Evolutionary conservation across 169 alveolate species (phyloP).

Genomic region (Plasmodium malariae): DNA sequence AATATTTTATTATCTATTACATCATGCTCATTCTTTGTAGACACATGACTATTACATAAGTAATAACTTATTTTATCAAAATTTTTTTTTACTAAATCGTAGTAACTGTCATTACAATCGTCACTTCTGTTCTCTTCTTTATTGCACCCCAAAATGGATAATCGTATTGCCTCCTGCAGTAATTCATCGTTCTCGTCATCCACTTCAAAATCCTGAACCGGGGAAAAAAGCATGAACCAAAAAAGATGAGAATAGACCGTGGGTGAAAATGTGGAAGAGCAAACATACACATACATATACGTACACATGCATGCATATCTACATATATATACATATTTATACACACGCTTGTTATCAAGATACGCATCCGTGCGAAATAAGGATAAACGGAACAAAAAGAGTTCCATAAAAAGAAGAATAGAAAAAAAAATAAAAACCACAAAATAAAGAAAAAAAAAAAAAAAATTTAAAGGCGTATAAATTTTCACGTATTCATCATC

Average conservation of each 20-base stretch:
- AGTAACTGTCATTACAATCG: conserved; percentile 26
- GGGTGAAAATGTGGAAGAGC: no score
- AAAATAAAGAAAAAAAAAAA: no score
- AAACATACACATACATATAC: background rate
- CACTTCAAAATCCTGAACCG: conserved; percentile 13
- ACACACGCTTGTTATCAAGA: no score
- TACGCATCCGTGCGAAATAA: no score
- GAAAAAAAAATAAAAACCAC: no score
- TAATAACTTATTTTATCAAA: conserved; percentile 52
- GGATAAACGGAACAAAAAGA: no score
- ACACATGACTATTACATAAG: conserved; percentile 60
- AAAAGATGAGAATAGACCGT: no score
- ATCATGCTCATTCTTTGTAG: conserved; percentile 54
- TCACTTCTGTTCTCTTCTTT: conserved; percentile 2
- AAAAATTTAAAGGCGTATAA: no score
- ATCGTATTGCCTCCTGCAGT: conserved; percentile 69
- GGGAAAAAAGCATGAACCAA: background rate
- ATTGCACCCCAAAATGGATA: conserved; percentile 48
- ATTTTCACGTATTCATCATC: no score
- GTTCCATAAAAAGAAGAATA: no score
- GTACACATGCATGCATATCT: background rate
- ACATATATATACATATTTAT: no score
- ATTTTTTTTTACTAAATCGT: conserved; percentile 39
- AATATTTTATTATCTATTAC: conserved; percentile 64
- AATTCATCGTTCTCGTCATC: conserved; percentile 75